Base-by-base conservation (phyloP, 164 flowering plant species). In the Stephania japonica region DNA sequence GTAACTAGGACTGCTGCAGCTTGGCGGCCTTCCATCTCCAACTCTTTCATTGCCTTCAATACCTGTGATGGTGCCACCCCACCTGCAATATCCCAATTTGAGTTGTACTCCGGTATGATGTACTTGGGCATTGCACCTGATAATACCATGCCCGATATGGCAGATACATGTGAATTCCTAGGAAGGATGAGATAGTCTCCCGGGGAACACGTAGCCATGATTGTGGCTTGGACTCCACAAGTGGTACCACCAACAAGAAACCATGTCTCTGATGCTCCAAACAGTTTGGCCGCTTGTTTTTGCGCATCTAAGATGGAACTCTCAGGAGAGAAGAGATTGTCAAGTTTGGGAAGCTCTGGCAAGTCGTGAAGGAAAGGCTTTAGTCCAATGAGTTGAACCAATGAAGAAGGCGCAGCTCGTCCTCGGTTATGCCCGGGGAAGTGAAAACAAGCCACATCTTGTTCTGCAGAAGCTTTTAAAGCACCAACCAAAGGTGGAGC, bases 391-490 rank as follows among this genome's bases (percentile, higher is more conserved):
- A 87, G 84, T 27, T 73, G 71, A 47, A 81, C 63, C 49, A 87
- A 65, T 42, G 81, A 75, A 50, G 83, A 72, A 10, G 88, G 90
- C 14, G 95, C 93, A 68, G 90, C 92, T 8, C 75, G 83, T 11
- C 95, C 97, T 78, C 91, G 84, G 75, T 92, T 92, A 72, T 90
- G 97, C 13, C 97, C 97, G 0, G 95, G 97, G 74, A 92, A 92
- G 77, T 90, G 92, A 75, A 92, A 88, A 68, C 85, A 79, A 18
- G 95, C 95, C 67, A 77, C 87, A 78, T 81, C 77, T 75, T 85
- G 81, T 68, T 83, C 74, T 6, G 91, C 93, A 27, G 91, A 85
- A 72, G 79, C 68, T 82, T 87, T 80, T 71, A 92, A 65, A 44
- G 97, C 93, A 81, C 76, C 73, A 69, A 90, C 88, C 62, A 90